Percentiles rank a stretch among this genome's conserved stretches.
Evolutionary conservation across 345 rosid genomes (phyloP).

Genomic region (Pelargonium nanum): DNA sequence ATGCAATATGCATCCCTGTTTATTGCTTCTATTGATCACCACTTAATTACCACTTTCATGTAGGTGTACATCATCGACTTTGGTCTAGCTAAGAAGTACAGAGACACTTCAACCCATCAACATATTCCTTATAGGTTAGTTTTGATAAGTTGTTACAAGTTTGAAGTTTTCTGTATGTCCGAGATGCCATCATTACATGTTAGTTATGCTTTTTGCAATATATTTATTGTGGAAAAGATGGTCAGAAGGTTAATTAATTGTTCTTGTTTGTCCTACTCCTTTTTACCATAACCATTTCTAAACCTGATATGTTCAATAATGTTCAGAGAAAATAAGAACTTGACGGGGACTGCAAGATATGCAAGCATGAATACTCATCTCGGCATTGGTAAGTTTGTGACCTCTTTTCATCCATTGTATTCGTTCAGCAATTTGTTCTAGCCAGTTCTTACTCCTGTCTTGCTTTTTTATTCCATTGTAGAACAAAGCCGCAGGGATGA

Average conservation of each 20-base stretch:
- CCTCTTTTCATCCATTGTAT: constrained; percentile 5
- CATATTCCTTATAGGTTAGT: constrained; percentile 83
- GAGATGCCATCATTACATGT: background rate
- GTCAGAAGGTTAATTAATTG: too few species aligned
- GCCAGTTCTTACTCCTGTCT: background rate
- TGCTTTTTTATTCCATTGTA: constrained; percentile 14
- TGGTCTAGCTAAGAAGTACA: constrained; percentile 84
- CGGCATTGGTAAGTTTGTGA: constrained; percentile 46
- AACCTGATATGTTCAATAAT: constrained; percentile 6
- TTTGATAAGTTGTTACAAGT: too few species aligned
- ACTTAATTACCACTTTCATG: constrained; percentile 7
- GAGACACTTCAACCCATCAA: constrained; percentile 68
- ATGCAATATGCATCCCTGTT: background rate
- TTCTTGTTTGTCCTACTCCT: too few species aligned
- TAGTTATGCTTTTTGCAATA: background rate
- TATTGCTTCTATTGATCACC: constrained; percentile 1
- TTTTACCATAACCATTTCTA: background rate
- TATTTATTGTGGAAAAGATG: background rate
- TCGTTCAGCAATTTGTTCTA: background rate
- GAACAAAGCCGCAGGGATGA: constrained; percentile 99
- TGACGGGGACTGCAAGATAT: constrained; percentile 91
- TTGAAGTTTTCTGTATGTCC: background rate
- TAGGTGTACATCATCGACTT: constrained; percentile 84
- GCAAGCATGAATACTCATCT: too few species aligned
- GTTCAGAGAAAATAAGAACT: constrained; percentile 81